Conservation (phyloP, 805 yeast species). For the Kuraishia hungarica region DNA sequence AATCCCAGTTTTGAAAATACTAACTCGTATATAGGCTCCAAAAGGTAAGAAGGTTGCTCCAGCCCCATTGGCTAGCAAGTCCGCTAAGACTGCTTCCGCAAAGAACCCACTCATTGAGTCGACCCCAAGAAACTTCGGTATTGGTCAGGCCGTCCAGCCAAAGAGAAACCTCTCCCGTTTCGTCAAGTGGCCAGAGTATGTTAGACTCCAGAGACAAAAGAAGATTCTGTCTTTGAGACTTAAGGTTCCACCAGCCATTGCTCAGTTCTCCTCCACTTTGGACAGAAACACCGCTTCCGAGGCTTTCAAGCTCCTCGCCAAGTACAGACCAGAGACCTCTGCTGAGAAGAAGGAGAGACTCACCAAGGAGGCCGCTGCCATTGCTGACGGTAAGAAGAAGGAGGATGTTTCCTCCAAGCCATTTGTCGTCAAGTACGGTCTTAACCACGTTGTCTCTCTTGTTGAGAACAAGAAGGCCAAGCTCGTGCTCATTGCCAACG, state of each 20-base stretch:
- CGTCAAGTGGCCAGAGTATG: constrained; percentile 99
- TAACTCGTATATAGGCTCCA: constrained; percentile 7
- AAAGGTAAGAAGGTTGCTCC: constrained; percentile 80
- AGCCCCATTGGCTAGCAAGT: constrained; percentile 90
- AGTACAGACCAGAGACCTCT: constrained; percentile 97
- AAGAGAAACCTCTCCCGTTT: constrained; percentile 93
- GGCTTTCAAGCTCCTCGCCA: constrained; percentile 94
- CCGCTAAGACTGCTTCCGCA: constrained; percentile 36
- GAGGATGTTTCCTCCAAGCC: constrained; percentile 97
- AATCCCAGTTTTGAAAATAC: constrained; percentile 10
- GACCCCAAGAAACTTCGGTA: constrained; percentile 89
- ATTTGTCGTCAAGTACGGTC: constrained; percentile 94
- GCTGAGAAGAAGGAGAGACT: constrained; percentile 99
- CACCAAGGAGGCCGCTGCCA: constrained; percentile 97
- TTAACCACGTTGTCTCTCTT: constrained; percentile 96
- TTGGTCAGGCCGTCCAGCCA: constrained; percentile 94
- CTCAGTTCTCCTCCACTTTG: constrained; percentile 92
- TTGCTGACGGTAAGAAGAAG: constrained; percentile 96
- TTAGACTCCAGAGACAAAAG: constrained; percentile 98
- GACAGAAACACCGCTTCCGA: constrained; percentile 99
- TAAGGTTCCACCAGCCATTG: constrained; percentile 97
- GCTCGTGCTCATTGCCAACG: constrained; percentile 95
- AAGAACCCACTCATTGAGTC: constrained; percentile 87
- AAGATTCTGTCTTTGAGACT: constrained; percentile 91
- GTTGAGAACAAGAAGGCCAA: constrained; percentile 98